phyloP scores from a whole-genome alignment of 78 protist genomes.

The Dictyostelium brefeldianum region DNA sequence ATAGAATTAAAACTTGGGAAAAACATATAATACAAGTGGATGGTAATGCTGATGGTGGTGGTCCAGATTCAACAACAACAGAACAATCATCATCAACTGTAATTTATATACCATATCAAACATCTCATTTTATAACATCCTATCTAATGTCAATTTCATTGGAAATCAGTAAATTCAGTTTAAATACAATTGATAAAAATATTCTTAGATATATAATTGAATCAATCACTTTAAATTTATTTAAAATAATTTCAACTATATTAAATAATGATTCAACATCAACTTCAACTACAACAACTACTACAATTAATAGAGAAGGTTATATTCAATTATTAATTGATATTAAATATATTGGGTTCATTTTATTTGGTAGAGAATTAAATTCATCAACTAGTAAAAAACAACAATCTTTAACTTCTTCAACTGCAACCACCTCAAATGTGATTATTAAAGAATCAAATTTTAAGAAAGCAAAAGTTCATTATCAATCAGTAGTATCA shows the following conservation, averaged over 20 bases:
- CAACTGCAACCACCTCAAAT: slow-evolving; percentile 1
- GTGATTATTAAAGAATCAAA: slow-evolving; percentile 15
- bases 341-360: slow-evolving; percentile 24
- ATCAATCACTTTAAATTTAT: slow-evolving; percentile 26
- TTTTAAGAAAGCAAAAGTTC: slow-evolving; percentile 37
- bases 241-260: neutral
- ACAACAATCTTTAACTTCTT: neutral
- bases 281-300: neutral
- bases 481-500: slow-evolving; percentile 11
- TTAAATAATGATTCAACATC: neutral
- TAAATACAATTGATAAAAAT: slow-evolving; percentile 67
- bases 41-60: neutral
- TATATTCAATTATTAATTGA: slow-evolving; percentile 64
- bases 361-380: slow-evolving; percentile 55
- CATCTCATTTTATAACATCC: slow-evolving; percentile 36
- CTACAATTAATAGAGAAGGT: slow-evolving; percentile 26
- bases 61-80: neutral
- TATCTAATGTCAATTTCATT: slow-evolving; percentile 35
- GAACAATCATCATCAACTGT: neutral
- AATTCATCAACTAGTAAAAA: neutral
- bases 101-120: slow-evolving; percentile 57
- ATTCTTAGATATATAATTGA: slow-evolving; percentile 19
- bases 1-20: slow-evolving; percentile 51
- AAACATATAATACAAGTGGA: slow-evolving; percentile 20
- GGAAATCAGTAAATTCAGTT: slow-evolving; percentile 39